These are phyloP conservation scores for Syzygium malaccense DNA, from an alignment of 441 rosid species.

Conservation along the genomic window DNA sequence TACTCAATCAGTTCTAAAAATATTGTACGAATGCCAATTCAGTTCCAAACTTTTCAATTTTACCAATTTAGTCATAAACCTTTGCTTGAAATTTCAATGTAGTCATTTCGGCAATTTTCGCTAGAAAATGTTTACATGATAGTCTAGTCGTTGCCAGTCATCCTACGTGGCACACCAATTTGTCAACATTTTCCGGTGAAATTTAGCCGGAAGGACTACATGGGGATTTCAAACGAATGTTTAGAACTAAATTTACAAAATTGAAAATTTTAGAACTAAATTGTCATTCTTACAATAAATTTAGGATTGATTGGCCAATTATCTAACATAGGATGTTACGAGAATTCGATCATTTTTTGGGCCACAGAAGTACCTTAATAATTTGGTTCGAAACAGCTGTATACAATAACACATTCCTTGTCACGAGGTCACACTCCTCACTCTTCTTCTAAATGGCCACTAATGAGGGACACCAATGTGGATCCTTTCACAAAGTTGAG, in stretches of 20 bases:
- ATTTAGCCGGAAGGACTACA: no score
- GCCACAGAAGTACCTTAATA: not conserved
- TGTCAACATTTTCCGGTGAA: no score
- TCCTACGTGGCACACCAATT: not conserved
- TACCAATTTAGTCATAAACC: not conserved
- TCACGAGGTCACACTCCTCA: not conserved
- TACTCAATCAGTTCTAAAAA: not conserved
- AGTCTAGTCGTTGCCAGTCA: not conserved
- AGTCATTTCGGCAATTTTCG: not conserved
- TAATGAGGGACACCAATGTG: not conserved
- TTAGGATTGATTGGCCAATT: not conserved
- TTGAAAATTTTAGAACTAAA: not conserved
- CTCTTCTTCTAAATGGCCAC: not conserved
- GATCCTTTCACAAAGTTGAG: not conserved
- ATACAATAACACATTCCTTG: not conserved
- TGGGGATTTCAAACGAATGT: not conserved
- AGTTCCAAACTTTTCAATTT: not conserved
- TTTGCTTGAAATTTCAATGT: not conserved
- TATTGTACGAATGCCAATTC: not conserved
- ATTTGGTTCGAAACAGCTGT: not conserved
- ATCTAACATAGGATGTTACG: no score
- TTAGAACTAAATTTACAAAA: no score
- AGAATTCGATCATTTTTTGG: not conserved
- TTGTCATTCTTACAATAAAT: no score
- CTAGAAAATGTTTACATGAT: no score